phyloP scores from a whole-genome alignment of 2,329 filamentous ascomycete species.

The Colletotrichum paranaense region DNA sequence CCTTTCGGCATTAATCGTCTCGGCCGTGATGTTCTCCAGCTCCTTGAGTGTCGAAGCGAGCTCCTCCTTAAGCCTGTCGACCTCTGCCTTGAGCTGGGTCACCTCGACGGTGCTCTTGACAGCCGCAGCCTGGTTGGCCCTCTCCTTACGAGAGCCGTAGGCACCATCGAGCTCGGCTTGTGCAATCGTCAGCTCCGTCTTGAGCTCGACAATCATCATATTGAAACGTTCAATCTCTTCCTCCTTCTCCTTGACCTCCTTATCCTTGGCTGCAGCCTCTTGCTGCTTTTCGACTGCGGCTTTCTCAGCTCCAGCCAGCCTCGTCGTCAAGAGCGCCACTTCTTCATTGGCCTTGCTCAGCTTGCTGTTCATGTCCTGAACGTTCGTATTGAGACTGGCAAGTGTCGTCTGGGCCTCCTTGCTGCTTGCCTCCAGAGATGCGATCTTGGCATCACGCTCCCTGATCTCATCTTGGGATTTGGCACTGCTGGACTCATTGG shows the following conservation, averaged over 20 bases:
- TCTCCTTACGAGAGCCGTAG: slow-evolving; percentile 68
- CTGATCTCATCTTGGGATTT: slow-evolving; percentile 48
- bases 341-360: slow-evolving; percentile 54
- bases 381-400: slow-evolving; percentile 43
- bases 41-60: slow-evolving; percentile 62
- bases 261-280: slow-evolving; percentile 50
- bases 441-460: slow-evolving; percentile 52
- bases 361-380: slow-evolving; percentile 43
- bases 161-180: slow-evolving; percentile 72
- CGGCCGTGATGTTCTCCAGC: slow-evolving; percentile 64
- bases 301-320: slow-evolving; percentile 46
- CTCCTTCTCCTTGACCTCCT: slow-evolving; percentile 59
- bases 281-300: slow-evolving; percentile 52
- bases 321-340: slow-evolving; percentile 49
- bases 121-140: slow-evolving; percentile 67
- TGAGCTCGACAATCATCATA: slow-evolving; percentile 66
- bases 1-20: slow-evolving; percentile 61
- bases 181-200: slow-evolving; percentile 70
- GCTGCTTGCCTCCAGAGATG: slow-evolving; percentile 52
- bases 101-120: slow-evolving; percentile 61
- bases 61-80: slow-evolving; percentile 63
- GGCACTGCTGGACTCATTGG: slow-evolving; percentile 36
- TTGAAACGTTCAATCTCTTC: slow-evolving; percentile 63
- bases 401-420: slow-evolving; percentile 49
- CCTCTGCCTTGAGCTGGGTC: slow-evolving; percentile 57